Evolutionary conservation across 352 stramenopile species (phyloP), one percentile per base, ranked within the genome.

Genomic region (Phytophthora idaei): DNA sequence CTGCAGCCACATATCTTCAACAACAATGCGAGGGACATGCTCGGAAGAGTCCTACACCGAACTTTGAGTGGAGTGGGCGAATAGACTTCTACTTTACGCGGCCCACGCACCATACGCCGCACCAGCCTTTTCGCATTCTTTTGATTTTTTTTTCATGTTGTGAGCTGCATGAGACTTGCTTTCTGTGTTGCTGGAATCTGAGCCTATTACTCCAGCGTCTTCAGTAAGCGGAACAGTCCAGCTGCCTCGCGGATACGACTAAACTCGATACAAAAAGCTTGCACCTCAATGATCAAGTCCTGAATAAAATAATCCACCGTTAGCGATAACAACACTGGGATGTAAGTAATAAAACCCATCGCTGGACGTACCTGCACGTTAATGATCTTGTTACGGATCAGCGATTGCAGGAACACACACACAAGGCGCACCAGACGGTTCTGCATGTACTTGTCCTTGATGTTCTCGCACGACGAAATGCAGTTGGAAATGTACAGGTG

Each of bases 241-340:
- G 96, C 94, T 57, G 97, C 97, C 78, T 99, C 97, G 53, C 95
- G 88, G 74, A 99, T 99, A 48, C 96, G 88, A 75, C 93, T 98
- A 88, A 99, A 99, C 79, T 99, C 95, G 73, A 99, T 99, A 84
- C 97, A 99, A 84, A 99, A 99, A 62, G 97, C 93, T 76, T 99
- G 97, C 39, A 99, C 92, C 75, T 99, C 97, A 77, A 99, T 98
- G 77, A 98, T 99, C 69, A 99, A 86, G 76, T 99, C 97, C 81
- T 98, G 63, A 29, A 73, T 37, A 51, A 31, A n/a, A 48, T 8
- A 31, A 28, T 58, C 37, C 21, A 66, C 27, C 21, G 52, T 81
- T 64, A 81, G 34, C 45, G 12, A 56, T 17, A 48, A 54, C 12
- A 41, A 4, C 25, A 9, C 17, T 36, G 42, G 21, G 21, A 21